Base-by-base conservation (phyloP, 2,329 filamentous ascomycete genomes). In the Cordyceps tenuipes region DNA sequence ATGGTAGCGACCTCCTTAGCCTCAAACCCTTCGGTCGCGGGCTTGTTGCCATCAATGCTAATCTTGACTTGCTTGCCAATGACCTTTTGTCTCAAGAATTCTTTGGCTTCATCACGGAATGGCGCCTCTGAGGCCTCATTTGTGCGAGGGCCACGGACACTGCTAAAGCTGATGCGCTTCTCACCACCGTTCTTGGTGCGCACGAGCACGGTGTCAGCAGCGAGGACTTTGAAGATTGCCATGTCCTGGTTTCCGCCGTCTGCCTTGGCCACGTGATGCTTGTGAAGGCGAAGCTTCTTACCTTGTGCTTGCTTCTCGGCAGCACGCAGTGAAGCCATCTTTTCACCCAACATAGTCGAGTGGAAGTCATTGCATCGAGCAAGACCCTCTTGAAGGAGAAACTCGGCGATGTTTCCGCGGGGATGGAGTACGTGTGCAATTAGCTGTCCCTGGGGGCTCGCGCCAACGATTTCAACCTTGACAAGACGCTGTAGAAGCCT, bases 51-150 rank as follows among this genome's bases (percentile, higher is more conserved):
- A 71, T 99, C 92, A 62, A 96, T 85, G 58, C 83, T 88, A 60
- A 97, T 85, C 72, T 88, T 90, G 65, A 97, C 91, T 66, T 96
- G 90, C 79, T 99, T 99, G 63, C 92, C 94, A 69, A 99, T 99
- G 36, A 97, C 75, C 73, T 87, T 91, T 80, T 96, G 96, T 59
- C 94, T 87, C 64, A 97, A 74, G 71, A 93, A 97, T 72, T 99
- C 94, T 79, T 99, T 99, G 36, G 94, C 93, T 70, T 97, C 93
- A 13, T 94, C 89, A 66, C 86, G 83, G 79, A 93, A 99, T 0
- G 91, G 91, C 46, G 90, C 83, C 74, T 97, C 93, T 61, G 90
- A 88, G 21, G 90, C 83, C 72, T 97, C 93, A 52, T 86, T 88
- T 3, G 89, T 83, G 70, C 96, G 92, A n/a, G 94, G 94, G 61